These are phyloP conservation scores for Panus rudis DNA, from an alignment of 768 basidiomycete genomes.

Conservation along the genomic window DNA sequence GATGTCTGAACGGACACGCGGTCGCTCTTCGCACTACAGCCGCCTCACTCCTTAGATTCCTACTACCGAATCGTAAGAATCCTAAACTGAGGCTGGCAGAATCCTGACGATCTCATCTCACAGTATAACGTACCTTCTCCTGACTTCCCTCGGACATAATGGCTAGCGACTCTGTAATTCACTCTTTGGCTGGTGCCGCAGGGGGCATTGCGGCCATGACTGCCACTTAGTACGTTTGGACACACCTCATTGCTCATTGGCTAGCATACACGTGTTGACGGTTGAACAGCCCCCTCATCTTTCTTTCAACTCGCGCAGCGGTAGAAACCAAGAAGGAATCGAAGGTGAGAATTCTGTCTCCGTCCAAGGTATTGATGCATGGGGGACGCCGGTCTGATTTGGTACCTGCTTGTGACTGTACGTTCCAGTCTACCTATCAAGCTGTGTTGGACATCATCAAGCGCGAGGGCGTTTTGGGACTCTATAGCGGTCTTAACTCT, in stretches of 20 bases:
- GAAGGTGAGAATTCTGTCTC: slow-evolving; percentile 59
- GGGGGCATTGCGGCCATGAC: slow-evolving; percentile 91
- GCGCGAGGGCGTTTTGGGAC: slow-evolving; percentile 74
- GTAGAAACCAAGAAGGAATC: slow-evolving; percentile 77
- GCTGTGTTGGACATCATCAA: slow-evolving; percentile 70
- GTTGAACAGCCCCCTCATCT: slow-evolving; percentile 70
- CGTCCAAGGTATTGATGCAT: no score
- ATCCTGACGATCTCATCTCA: no score
- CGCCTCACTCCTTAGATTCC: no score
- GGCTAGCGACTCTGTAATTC: slow-evolving; percentile 66
- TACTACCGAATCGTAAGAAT: no score
- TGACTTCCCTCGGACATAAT: slow-evolving; percentile 20
- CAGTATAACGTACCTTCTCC: no score
- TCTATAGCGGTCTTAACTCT: slow-evolving; percentile 84
- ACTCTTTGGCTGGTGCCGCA: slow-evolving; percentile 82
- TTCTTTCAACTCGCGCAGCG: slow-evolving; percentile 88
- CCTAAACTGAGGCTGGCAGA: no score
- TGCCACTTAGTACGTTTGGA: slow-evolving; percentile 67
- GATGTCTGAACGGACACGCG: no score
- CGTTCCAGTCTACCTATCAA: slow-evolving; percentile 44
- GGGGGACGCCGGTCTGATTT: no score
- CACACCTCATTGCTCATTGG: not conserved
- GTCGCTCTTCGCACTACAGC: no score
- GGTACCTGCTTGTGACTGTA: not conserved
- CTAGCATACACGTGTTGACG: not conserved